Conservation (phyloP, 257 asterid genomes). For the Solanum lignicaule region DNA sequence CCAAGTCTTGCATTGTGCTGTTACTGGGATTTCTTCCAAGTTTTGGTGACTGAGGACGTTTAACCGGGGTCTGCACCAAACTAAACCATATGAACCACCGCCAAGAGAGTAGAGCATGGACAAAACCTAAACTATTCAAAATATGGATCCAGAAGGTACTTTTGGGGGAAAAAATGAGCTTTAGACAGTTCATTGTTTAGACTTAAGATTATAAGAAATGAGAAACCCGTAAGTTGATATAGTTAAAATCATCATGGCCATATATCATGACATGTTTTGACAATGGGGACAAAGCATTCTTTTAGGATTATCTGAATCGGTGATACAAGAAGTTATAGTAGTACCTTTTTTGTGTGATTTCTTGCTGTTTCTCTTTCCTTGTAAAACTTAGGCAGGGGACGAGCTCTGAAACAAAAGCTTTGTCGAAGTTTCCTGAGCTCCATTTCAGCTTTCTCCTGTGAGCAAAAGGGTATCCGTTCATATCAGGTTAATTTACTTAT, state of each 20-base stretch:
- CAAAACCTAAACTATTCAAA: background rate
- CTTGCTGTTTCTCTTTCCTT: conserved; percentile 43
- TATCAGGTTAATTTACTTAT: background rate
- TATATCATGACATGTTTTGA: background rate
- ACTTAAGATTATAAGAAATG: background rate
- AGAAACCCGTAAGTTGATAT: background rate
- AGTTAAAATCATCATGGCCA: background rate
- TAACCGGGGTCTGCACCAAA: conserved; percentile 31
- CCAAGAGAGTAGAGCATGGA: background rate
- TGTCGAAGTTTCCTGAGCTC: conserved; percentile 58
- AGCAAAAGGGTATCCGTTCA: background rate
- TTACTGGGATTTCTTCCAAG: conserved; percentile 25
- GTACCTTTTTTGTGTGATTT: conserved; percentile 33
- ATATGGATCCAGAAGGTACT: background rate
- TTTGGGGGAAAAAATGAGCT: background rate
- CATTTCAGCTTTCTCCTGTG: conserved; percentile 78
- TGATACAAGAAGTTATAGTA: background rate
- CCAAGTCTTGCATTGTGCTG: conserved; percentile 29
- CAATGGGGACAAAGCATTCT: background rate
- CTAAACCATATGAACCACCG: background rate
- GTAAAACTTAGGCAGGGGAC: conserved; percentile 63
- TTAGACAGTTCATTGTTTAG: background rate
- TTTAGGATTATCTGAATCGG: background rate
- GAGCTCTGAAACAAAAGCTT: conserved; percentile 75
- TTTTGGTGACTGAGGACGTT: conserved; percentile 29